Percentiles rank a stretch among this genome's conserved stretches.
These are phyloP conservation scores for Puccinia novopanici DNA, from an alignment of 1,284 basidiomycete species.

Conservation along the genomic window DNA sequence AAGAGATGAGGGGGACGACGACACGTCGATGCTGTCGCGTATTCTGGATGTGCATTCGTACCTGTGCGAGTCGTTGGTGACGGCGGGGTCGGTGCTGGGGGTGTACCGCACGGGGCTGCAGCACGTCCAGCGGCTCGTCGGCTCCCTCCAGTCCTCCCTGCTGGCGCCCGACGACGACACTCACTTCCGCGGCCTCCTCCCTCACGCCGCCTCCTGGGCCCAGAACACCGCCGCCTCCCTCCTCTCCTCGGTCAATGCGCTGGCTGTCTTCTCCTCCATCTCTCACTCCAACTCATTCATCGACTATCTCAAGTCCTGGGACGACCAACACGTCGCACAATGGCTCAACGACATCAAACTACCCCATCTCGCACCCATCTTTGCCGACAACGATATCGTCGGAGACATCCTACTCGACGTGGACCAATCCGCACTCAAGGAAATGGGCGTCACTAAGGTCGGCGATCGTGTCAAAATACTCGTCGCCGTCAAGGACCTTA, in stretches of 20 bases:
- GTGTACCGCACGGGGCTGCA: neutral
- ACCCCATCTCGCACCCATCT: too few species aligned
- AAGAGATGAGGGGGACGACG: too few species aligned
- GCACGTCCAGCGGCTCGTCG: neutral
- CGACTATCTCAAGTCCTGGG: too few species aligned
- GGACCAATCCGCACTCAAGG: too few species aligned
- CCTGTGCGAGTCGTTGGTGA: neutral
- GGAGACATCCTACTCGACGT: too few species aligned
- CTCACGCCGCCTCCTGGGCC: neutral
- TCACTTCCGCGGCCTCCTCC: neutral
- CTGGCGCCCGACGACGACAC: neutral
- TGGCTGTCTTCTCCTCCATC: neutral
- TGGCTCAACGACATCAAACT: too few species aligned
- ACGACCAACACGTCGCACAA: too few species aligned
- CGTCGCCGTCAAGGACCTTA: too few species aligned
- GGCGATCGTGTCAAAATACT: too few species aligned
- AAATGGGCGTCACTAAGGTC: too few species aligned
- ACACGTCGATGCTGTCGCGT: too few species aligned
- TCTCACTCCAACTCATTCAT: neutral
- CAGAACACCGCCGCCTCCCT: neutral
- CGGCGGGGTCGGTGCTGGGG: neutral
- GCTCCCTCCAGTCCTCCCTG: neutral
- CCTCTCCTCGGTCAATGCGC: neutral
- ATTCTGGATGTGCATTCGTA: slow-evolving; percentile 19
- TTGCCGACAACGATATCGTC: too few species aligned